phyloP scores from a whole-genome alignment of 352 stramenopile species.

The Globisporangium nodosum region DNA sequence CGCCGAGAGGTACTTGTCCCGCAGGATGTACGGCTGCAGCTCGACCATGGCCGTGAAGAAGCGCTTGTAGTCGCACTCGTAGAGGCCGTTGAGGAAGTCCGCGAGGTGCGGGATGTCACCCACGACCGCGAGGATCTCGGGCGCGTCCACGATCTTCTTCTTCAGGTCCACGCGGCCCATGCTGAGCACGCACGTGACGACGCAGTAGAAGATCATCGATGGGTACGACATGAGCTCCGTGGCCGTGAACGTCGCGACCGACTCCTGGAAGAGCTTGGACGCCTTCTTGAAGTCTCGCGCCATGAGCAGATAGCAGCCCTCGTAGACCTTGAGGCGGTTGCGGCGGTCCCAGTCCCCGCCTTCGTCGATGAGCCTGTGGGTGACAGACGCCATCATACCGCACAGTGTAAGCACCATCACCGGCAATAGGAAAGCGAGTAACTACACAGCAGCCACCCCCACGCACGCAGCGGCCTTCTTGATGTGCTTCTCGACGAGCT shows the following conservation, averaged over 20 bases:
- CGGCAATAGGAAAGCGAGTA: neutral
- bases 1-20: conserved; percentile 92
- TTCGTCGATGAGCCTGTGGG: conserved; percentile 83
- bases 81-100: conserved; percentile 93
- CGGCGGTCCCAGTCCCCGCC: conserved; percentile 98
- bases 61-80: conserved; percentile 97
- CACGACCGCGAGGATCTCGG: conserved; percentile 92
- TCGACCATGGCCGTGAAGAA: conserved; percentile 94
- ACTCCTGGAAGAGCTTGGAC: conserved; percentile 91
- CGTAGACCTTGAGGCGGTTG: conserved; percentile 98
- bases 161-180: conserved; percentile 94
- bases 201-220: conserved; percentile 97
- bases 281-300: conserved; percentile 93
- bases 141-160: conserved; percentile 97
- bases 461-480: conserved; percentile 81
- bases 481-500: conserved; percentile 82
- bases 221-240: conserved; percentile 97
- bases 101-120: conserved; percentile 71
- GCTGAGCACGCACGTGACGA: conserved; percentile 93
- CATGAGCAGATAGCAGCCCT: conserved; percentile 92
- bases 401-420: neutral
- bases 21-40: conserved; percentile 77
- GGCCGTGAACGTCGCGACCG: conserved; percentile 98
- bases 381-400: too few relatives aligned
- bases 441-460: neutral